Evolutionary conservation across 148 eudicot species (phyloP), one percentile per base, ranked within the genome.

Genomic region (Gaultheria prostrata): DNA sequence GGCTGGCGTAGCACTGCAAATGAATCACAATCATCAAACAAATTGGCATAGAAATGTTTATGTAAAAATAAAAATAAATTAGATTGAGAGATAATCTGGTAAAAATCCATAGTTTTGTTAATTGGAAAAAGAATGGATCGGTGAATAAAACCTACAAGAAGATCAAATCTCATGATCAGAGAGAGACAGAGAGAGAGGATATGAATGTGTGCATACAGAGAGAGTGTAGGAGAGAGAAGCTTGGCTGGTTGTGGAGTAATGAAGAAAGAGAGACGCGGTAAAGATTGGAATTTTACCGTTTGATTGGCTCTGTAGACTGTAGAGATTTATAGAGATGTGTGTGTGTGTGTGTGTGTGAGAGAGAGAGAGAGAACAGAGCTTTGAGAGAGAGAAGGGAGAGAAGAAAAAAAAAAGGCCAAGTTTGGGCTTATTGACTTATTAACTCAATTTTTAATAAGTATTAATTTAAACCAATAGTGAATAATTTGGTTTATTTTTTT

Each of bases 1-100:
- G 67, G 67, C 67, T 61, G 28, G 12, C 28, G 17, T 70, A 73
- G 56, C 83, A n/a, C 86, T 80, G 83, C 80, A 80, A 84, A 77
- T 15, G 13, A 82, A 18, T 11, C 14, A 24, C 8, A 33, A 26
- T 8, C 39, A 76, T 8, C 70, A 28, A 46, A 43, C n/a, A 53
- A 54, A 53, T 53, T 53, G 18, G 56, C 56, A 39, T 77, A 71
- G n/a, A 24, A 28, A 17, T 28, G 18, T 28, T 30, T 2, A 53
- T 3, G 17, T 53, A 15, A 18, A 53, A 53, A 14, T 14, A 15
- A 15, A 11, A 53, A 53, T 1, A 14, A 15, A 3, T 49, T 2
- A 45, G 12, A 35, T 14, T 13, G 14, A 39, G 35, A 82, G 57
- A 65, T 26, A 5, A 26, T 50, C 30, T 8, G 18, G 21, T 46